Percentiles rank a stretch among this genome's conserved stretches.
Evolutionary conservation across 495 filamentous ascomycete genomes (phyloP).

Genomic region (Xylaria acuta): DNA sequence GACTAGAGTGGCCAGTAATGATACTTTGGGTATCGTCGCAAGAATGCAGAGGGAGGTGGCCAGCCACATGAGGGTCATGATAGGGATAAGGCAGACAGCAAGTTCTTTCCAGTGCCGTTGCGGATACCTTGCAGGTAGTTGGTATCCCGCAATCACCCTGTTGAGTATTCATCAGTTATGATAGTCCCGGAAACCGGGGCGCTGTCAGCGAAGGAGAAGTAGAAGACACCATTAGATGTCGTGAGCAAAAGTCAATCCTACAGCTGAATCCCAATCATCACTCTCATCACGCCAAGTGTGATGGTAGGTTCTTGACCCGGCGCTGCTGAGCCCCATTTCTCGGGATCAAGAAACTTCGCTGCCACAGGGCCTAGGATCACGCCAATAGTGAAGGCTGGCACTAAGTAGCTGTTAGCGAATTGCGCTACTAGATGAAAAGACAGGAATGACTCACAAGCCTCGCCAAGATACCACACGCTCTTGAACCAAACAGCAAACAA

Average conservation of each 20-base stretch:
- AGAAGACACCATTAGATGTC: conserved; percentile 21
- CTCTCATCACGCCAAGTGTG: conserved; percentile 55
- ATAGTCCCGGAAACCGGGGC: conserved; percentile 21
- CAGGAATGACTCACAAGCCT: conserved; percentile 54
- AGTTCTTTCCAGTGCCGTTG: conserved; percentile 75
- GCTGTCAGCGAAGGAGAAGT: background rate
- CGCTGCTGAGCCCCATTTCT: conserved; percentile 49
- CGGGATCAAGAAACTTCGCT: conserved; percentile 55
- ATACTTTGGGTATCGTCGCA: conserved; percentile 65
- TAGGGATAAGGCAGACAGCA: conserved; percentile 76
- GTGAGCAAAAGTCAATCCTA: conserved; percentile 35
- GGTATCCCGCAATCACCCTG: conserved; percentile 78
- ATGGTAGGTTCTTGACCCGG: conserved; percentile 51
- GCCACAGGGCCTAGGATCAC: conserved; percentile 55
- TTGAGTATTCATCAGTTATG: conserved; percentile 39
- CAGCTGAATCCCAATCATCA: conserved; percentile 64
- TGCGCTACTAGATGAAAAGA: background rate
- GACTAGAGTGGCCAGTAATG: conserved; percentile 59
- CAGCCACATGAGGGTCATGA: conserved; percentile 90
- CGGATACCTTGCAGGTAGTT: conserved; percentile 84
- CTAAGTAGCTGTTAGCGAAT: conserved; percentile 34
- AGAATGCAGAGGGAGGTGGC: conserved; percentile 74
- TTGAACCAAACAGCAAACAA: conserved; percentile 61
- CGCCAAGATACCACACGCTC: conserved; percentile 61
- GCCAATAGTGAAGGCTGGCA: conserved; percentile 59